phyloP scores from a whole-genome alignment of 495 filamentous ascomycete species.

The Lasiosphaeria hispida region DNA sequence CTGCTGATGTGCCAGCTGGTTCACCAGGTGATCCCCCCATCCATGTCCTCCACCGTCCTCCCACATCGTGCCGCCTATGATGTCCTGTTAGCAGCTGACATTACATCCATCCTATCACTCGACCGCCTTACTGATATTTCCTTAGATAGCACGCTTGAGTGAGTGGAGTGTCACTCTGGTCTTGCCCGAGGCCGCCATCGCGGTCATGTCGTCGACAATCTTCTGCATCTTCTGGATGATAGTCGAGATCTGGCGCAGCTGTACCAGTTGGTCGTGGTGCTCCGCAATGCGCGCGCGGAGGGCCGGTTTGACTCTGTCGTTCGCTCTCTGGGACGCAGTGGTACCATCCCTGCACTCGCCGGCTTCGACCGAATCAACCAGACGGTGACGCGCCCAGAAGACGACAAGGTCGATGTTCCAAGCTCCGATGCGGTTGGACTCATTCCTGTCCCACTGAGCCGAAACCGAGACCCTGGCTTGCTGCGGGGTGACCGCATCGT shows the following conservation, averaged over 20 bases:
- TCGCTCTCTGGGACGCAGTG: constrained; percentile 7
- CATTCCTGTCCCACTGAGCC: constrained; percentile 6
- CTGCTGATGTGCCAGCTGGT: constrained; percentile 13
- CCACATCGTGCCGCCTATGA: constrained; percentile 9
- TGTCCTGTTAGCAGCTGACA: constrained; percentile 14
- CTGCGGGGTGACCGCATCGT: constrained; percentile 7
- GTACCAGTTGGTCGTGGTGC: constrained; percentile 9
- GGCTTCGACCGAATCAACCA: constrained; percentile 5
- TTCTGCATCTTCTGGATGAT: constrained; percentile 6
- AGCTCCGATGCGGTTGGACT: constrained; percentile 4
- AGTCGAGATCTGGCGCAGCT: constrained; percentile 4
- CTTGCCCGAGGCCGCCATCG: constrained; percentile 10
- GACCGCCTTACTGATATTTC: constrained; percentile 11
- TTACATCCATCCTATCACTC: constrained; percentile 7
- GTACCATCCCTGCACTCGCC: constrained; percentile 1
- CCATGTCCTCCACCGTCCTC: constrained; percentile 12
- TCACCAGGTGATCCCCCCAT: constrained; percentile 10
- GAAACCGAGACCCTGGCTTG: constrained; percentile 4
- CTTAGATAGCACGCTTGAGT: constrained; percentile 11
- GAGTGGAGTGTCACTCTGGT: constrained; percentile 6
- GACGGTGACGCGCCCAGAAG: constrained; percentile 8
- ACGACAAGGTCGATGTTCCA: constrained; percentile 9
- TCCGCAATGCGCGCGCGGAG: constrained; percentile 4
- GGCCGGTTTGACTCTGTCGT: constrained; percentile 8
- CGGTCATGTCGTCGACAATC: constrained; percentile 7